Base-by-base conservation (phyloP, 179 eudicot genomes). In the Silene vulgaris region DNA sequence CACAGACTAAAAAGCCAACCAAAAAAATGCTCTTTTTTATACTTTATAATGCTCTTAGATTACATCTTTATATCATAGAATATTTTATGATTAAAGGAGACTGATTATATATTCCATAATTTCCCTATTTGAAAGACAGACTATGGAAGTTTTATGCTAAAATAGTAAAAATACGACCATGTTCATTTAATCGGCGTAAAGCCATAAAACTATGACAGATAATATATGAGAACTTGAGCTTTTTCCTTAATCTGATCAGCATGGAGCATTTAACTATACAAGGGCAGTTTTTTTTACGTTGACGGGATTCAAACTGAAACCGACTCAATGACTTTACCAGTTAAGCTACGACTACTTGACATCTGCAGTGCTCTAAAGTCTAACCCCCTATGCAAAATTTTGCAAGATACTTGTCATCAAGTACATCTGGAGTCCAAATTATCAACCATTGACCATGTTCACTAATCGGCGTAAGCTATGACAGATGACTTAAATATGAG, bases 21-120 rank as follows among this genome's bases (percentile, higher is more conserved):
- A 54, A 28, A 52, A 29, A 81, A 78, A 65, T 71, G 45, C 81
- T 63, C 61, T 70, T 40, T 60, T 81, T 74, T 69, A 74, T 35
- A 81, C 71, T 81, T 78, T 72, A 72, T 73, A 80, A 56, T 78
- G 74, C 78, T 61, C 80, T 76, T 64, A 68, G 35, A 63, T 70
- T 69, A 78, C 79, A 74, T 78, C 76, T 81, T 82, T 82, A 67
- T 78, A 78, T 82, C 81, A 78, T 66, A 72, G 82, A 80, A 80
- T 80, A 69, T 80, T 63, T 61, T 54, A 63, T 54, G 52, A 70
- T n/a, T 54, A 70, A 63, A 60, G 61, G 12, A 21, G 68, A 19
- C 37, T 19, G 50, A 23, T 28, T 52, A 79, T 74, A 68, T 79
- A 74, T 79, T 79, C 81, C 68, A 69, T 48, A 43, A 4, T 74